Base-by-base conservation (phyloP, 768 basidiomycete genomes). In the Collybia nuda region DNA sequence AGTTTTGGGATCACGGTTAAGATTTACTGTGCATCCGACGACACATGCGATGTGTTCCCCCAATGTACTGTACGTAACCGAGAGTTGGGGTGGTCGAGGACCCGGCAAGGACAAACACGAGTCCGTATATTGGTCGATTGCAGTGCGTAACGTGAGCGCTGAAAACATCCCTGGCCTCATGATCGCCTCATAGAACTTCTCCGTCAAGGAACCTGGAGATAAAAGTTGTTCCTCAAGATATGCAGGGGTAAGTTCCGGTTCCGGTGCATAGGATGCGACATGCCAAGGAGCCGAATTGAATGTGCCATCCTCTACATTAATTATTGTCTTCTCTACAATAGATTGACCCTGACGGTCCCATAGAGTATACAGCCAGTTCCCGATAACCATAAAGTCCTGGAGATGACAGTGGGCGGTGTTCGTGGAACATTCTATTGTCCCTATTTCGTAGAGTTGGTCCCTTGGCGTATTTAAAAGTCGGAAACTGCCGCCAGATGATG, bases 161-260 rank as follows among this genome's bases (percentile, higher is more conserved):
- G 95, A 95, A 68, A 97, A 98, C 45, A 91, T 77, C 18, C 91
- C 92, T 0, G 96, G 94, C 26, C 86, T 79, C 77, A 95, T 85
- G 56, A 97, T 76, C 40, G 86, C 90, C 46, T 84, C 77, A 61
- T 94, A 77, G 68, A 93, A 94, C 55, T 86, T 87, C 50, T 85
- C 85, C 0, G 86, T 77, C 59, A 95, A 66, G 2, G 89, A 88
- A 26, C 85, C 85, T 21, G 82, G 77, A 24, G 80, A 74, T 49
- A 87, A 70, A 50, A 96, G 80, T 46, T 86, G 77, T 57, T 92
- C 90, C 59, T 95, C 93, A 57, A 98, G 84, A 67, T 90, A 86
- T n/a, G 85, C 82, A 15, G 94, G 88, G 0, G 90, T 90, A 60
- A 88, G 75, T 62, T 88, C 89, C 38, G 81, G 76, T 69, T 90